Evolutionary conservation across 768 basidiomycete genomes (phyloP).

Genomic region (Collybia mongolica): DNA sequence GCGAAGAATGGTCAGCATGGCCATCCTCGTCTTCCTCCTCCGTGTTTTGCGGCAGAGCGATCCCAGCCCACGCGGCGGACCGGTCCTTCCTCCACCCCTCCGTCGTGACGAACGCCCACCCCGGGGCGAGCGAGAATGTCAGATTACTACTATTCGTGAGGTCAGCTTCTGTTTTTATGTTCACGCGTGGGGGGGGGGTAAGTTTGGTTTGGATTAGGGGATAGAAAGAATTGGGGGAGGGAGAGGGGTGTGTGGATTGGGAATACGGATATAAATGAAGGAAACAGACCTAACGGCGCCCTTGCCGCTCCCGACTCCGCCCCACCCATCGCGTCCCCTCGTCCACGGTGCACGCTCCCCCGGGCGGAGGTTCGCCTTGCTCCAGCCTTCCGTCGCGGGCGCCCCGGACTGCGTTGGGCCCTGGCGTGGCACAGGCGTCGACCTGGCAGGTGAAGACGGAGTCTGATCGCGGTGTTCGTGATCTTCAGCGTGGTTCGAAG

Average conservation of each 20-base stretch:
- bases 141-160: constrained; percentile 65
- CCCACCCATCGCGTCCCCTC: constrained; percentile 70
- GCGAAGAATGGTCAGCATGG: no score
- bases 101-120: constrained; percentile 73
- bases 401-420: background rate
- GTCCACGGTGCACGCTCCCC: constrained; percentile 69
- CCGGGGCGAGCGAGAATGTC: constrained; percentile 72
- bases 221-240: no score
- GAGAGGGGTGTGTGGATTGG: no score
- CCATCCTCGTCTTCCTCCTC: no score
- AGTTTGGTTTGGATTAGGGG: no score
- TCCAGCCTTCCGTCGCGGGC: constrained; percentile 33
- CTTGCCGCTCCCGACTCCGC: constrained; percentile 44
- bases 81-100: constrained; percentile 78
- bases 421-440: background rate
- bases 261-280: background rate
- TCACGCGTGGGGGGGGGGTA: no score
- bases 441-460: background rate
- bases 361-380: constrained; percentile 38
- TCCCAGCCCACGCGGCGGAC: constrained; percentile 49
- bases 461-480: background rate
- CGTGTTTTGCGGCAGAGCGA: no score
- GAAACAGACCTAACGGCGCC: constrained; percentile 64
- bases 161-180: constrained; percentile 6
- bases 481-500: background rate